Percentiles rank a stretch among this genome's conserved stretches.
Evolutionary conservation across 805 yeast genomes (phyloP).

Genomic region (Blastobotrys terrestris): DNA sequence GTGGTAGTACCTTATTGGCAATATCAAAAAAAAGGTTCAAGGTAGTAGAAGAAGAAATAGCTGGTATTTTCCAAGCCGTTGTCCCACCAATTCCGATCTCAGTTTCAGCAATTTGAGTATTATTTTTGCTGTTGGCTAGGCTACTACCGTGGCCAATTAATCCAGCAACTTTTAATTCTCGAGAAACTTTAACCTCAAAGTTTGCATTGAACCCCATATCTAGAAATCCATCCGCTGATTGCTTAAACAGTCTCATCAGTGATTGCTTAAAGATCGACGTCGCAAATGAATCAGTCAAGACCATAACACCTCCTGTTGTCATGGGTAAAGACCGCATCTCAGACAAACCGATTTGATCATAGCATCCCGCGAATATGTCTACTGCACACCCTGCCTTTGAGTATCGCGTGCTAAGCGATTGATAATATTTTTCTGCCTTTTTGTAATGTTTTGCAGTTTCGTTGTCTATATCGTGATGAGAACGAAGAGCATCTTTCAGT

Average conservation of each 20-base stretch:
- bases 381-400: constrained; percentile 70
- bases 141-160: constrained; percentile 85
- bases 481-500: constrained; percentile 85
- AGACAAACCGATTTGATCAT: constrained; percentile 90
- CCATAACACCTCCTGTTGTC: constrained; percentile 80
- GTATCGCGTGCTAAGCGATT: constrained; percentile 61
- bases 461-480: constrained; percentile 68
- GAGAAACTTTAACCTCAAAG: constrained; percentile 74
- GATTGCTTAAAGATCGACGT: constrained; percentile 92
- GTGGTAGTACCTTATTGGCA: constrained; percentile 6
- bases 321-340: constrained; percentile 84
- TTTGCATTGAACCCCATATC: constrained; percentile 73
- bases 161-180: constrained; percentile 79
- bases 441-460: constrained; percentile 80
- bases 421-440: constrained; percentile 76
- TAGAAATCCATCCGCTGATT: constrained; percentile 81
- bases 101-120: constrained; percentile 73
- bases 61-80: constrained; percentile 71
- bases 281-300: constrained; percentile 86
- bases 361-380: constrained; percentile 90
- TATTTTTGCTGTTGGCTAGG: constrained; percentile 39
- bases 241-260: constrained; percentile 74
- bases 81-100: constrained; percentile 89
- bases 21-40: constrained; percentile 82
- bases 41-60: constrained; percentile 71